Evolutionary conservation across 2,329 filamentous ascomycete genomes (phyloP).

Genomic region (Aspergillus sp.): DNA sequence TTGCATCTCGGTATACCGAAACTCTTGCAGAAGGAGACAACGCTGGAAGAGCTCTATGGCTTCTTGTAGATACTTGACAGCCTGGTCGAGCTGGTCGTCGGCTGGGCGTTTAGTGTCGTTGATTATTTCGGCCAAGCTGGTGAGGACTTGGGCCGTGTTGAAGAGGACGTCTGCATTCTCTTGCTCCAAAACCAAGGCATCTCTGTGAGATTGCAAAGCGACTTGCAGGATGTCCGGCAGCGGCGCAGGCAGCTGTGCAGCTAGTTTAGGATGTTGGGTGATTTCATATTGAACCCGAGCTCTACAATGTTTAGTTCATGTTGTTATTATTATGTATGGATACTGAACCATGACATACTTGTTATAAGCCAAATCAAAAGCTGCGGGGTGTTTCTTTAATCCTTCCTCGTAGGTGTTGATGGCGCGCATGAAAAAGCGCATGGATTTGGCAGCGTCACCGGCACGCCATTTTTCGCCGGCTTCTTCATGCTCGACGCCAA

Average conservation of each 20-base stretch:
- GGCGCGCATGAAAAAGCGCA: slow-evolving; percentile 56
- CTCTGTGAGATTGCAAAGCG: slow-evolving; percentile 60
- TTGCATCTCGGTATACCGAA: slow-evolving; percentile 42
- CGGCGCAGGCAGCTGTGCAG: slow-evolving; percentile 53
- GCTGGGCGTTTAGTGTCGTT: slow-evolving; percentile 48
- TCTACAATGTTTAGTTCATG: slow-evolving; percentile 33
- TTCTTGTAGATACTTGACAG: slow-evolving; percentile 54
- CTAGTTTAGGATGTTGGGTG: slow-evolving; percentile 60
- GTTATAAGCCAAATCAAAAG: slow-evolving; percentile 71
- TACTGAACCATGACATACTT: slow-evolving; percentile 48
- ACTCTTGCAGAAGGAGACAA: slow-evolving; percentile 52
- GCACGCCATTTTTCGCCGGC: slow-evolving; percentile 70
- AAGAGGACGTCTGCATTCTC: slow-evolving; percentile 66
- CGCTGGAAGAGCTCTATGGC: slow-evolving; percentile 56
- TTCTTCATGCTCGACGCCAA: slow-evolving; percentile 65
- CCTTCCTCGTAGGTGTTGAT: slow-evolving; percentile 63
- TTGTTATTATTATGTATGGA: not conserved
- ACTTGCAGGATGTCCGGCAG: slow-evolving; percentile 53
- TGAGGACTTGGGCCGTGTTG: slow-evolving; percentile 67
- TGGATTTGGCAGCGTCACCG: slow-evolving; percentile 63
- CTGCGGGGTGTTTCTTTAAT: slow-evolving; percentile 54
- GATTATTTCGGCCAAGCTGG: slow-evolving; percentile 58
- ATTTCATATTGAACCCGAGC: slow-evolving; percentile 67
- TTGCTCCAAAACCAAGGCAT: slow-evolving; percentile 55
- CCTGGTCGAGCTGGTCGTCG: slow-evolving; percentile 40